Conservation (phyloP, 306 rosid species). For the Glycyrrhiza uralensis region DNA sequence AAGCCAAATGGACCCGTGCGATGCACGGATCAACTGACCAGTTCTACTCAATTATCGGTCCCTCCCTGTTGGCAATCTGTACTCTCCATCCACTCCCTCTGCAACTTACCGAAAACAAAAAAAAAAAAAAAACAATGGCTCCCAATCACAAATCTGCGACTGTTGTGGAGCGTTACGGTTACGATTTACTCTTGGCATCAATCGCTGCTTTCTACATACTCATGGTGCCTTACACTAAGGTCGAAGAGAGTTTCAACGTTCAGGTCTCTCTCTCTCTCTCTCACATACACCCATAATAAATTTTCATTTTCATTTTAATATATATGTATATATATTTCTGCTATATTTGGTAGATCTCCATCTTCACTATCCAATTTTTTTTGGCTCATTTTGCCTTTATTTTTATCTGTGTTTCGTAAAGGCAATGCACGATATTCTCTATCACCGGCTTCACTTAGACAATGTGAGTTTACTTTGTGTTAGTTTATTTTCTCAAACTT, state of each 20-base stretch:
- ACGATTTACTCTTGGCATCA: conserved; percentile 68
- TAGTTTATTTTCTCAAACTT: conserved; percentile 2
- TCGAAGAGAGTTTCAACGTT: conserved; percentile 92
- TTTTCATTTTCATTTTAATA: no score
- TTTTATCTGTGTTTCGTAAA: conserved; percentile 12
- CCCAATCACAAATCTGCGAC: conserved; percentile 33
- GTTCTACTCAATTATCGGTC: no score
- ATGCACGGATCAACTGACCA: no score
- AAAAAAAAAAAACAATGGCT: conserved; percentile 48
- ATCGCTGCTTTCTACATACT: conserved; percentile 61
- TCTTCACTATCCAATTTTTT: no score
- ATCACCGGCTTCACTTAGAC: conserved; percentile 58
- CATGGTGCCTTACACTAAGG: conserved; percentile 82
- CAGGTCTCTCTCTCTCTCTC: conserved; percentile 45
- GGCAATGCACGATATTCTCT: conserved; percentile 90
- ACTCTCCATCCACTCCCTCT: no score
- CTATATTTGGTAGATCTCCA: neutral
- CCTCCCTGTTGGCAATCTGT: no score
- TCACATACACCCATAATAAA: no score
- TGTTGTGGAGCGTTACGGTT: conserved; percentile 51
- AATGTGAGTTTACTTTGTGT: conserved; percentile 42
- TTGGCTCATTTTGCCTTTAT: neutral
- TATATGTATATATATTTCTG: neutral
- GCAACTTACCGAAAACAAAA: neutral
- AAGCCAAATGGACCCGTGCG: no score